Evolutionary conservation across 176 grass and related monocot species (phyloP).

Genomic region (Rhynchospora breviuscula): DNA sequence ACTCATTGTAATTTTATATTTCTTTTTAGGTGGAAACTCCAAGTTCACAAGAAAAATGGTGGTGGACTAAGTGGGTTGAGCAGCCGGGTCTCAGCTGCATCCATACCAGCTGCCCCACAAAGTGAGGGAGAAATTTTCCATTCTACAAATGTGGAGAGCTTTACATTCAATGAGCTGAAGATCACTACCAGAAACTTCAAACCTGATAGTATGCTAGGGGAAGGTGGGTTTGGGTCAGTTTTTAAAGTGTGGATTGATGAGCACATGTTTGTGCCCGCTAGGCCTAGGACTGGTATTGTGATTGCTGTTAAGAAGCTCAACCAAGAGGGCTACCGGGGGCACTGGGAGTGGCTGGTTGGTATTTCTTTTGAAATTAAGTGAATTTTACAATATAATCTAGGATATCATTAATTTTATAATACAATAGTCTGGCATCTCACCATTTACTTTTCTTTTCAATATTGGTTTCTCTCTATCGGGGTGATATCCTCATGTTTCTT

Average conservation of each 20-base stretch:
- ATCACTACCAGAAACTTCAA: constrained; percentile 58
- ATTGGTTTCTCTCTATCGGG: too few relatives aligned
- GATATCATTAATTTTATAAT: neutral
- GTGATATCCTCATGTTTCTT: too few relatives aligned
- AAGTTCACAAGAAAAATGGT: constrained; percentile 21
- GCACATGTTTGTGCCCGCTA: constrained; percentile 34
- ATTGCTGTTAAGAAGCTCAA: constrained; percentile 91
- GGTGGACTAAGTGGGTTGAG: constrained; percentile 26
- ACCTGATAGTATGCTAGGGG: constrained; percentile 67
- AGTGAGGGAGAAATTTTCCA: constrained; percentile 62
- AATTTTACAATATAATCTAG: neutral
- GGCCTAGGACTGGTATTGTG: constrained; percentile 72
- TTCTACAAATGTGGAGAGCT: constrained; percentile 45
- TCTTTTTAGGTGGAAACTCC: constrained; percentile 17
- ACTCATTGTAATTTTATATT: neutral
- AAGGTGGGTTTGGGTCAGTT: constrained; percentile 77
- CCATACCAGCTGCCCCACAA: constrained; percentile 30
- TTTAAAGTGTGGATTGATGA: constrained; percentile 91
- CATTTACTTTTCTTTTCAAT: neutral
- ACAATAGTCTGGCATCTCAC: neutral
- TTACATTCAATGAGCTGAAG: constrained; percentile 60
- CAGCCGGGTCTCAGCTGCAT: constrained; percentile 50
- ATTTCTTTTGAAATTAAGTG: neutral
- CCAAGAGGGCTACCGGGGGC: constrained; percentile 69
- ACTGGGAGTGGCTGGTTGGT: constrained; percentile 76